Base-by-base conservation (phyloP, 371 early-diverging fungal species). In the Mucor racemosus region DNA sequence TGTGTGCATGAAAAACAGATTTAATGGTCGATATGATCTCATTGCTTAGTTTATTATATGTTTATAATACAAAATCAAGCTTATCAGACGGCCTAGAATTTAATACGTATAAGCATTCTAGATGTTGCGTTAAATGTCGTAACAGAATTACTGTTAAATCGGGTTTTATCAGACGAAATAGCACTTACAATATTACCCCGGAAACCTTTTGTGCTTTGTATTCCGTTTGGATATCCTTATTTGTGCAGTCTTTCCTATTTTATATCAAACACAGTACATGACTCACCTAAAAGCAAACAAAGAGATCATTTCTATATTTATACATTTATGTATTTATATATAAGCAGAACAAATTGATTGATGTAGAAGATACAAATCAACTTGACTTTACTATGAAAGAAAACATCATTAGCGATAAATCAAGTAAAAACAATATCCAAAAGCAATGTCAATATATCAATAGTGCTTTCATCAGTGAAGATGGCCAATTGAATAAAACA, bases 241-340 rank as follows among this genome's bases (percentile, higher is more conserved):
- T 44, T 17, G 44, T 44, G 44, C 44, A 44, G 44, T 44, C n/a
- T 44, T 44, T 44, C 44, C 44, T 44, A n/a, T n/a, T 44, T 44
- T 17, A 17, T n/a, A 44, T 1, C 42, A 15, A n/a, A 42, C 42
- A 15, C 1, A 14, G n/a, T 17, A 17, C 7, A 44, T 44, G 44
- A 44, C 44, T 44, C 44, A 44, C 44, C 44, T 5, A 5, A 44
- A 44, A 15, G 17, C n/a, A 44, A 44, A 44, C n/a, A 44, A 44
- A n/a, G 17, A 17, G 15, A 44, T 44, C n/a, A n/a, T 44, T 44
- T 17, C 5, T 42, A 42, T 44, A 8, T 44, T 7, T 44, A 7
- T 44, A n/a, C n/a, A n/a, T n/a, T n/a, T n/a, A n/a, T n/a, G n/a
- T n/a, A n/a, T 42, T 15, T 42, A 44, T 44, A 44, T 44, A 44